These are phyloP conservation scores for Nicotiana noctiflora DNA, from an alignment of 257 asterid genomes.

Conservation along the genomic window DNA sequence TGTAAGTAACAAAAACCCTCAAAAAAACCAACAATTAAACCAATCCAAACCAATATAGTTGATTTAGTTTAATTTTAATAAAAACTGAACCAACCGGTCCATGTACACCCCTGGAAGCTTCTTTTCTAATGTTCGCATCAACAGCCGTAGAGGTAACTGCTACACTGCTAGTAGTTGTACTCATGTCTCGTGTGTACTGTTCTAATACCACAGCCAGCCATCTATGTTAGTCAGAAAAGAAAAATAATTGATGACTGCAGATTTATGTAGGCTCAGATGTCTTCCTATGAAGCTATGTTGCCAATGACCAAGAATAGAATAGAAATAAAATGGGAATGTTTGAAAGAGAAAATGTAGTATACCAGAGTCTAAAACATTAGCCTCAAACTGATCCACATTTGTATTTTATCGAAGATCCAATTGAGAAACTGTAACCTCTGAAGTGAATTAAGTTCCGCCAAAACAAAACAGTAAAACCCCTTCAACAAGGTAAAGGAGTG, in stretches of 20 bases:
- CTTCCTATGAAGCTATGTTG: background rate
- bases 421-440: conserved; percentile 3
- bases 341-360: background rate
- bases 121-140: background rate
- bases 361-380: background rate
- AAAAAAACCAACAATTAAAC: no score
- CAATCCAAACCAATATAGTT: no score
- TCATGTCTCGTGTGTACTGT: background rate
- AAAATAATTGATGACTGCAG: background rate
- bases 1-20: no score
- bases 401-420: background rate
- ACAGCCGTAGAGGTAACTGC: background rate
- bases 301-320: no score
- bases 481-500: background rate
- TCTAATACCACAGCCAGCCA: background rate
- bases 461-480: background rate
- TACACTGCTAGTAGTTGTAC: background rate
- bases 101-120: no score
- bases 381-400: background rate
- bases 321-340: background rate
- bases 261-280: background rate
- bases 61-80: no score
- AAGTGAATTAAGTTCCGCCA: background rate
- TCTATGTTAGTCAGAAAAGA: background rate
- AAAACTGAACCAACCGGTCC: no score